phyloP scores from a whole-genome alignment of 2,329 filamentous ascomycete species.

The Calycina herbarum region DNA sequence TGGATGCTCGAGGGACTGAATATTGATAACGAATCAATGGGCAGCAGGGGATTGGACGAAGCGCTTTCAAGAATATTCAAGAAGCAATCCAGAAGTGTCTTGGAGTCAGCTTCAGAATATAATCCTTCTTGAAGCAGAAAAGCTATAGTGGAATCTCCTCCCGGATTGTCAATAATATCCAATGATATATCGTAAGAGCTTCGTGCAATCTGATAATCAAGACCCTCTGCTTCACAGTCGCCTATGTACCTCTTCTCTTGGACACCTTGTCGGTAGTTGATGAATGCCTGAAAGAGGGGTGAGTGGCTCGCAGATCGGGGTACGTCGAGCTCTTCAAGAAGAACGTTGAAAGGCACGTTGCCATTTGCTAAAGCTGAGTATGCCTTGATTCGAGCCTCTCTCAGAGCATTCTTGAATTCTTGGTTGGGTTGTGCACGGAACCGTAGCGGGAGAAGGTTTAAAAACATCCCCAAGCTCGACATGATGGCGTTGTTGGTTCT shows the following conservation, averaged over 20 bases:
- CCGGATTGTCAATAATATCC: conserved; percentile 23
- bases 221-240: conserved; percentile 5
- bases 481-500: conserved; percentile 37
- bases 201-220: conserved; percentile 7
- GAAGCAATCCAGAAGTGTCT: conserved; percentile 36
- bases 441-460: conserved; percentile 22
- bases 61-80: conserved; percentile 13
- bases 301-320: conserved; percentile 41
- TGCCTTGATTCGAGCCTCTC: conserved; percentile 29
- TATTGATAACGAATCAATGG: not conserved
- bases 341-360: conserved; percentile 48
- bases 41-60: not conserved
- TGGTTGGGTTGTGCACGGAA: conserved; percentile 16
- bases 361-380: conserved; percentile 46
- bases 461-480: conserved; percentile 43
- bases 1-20: conserved; percentile 1
- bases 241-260: conserved; percentile 9
- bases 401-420: conserved; percentile 29
- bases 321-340: conserved; percentile 47
- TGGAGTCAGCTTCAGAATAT: conserved; percentile 14
- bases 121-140: conserved; percentile 18
- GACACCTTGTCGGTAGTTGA: conserved; percentile 24
- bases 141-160: conserved; percentile 12
- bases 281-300: conserved; percentile 49
- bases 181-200: conserved; percentile 21